Base-by-base conservation (phyloP, 768 basidiomycete genomes). In the Punctularia strigosozonata region DNA sequence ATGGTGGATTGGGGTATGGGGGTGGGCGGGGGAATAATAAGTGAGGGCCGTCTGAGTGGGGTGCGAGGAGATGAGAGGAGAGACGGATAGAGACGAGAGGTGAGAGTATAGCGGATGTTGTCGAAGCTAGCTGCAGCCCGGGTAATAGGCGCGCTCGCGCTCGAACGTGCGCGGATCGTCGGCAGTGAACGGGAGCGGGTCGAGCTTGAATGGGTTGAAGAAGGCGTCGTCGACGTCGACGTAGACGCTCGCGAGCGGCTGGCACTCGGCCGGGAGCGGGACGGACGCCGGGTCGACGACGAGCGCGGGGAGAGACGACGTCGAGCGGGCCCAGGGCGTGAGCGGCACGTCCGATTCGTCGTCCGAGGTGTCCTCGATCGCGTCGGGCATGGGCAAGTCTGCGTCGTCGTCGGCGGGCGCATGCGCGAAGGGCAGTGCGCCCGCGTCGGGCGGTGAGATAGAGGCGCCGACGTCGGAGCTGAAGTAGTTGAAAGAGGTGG, bases 301-400 rank as follows among this genome's bases (percentile, higher is more conserved):
- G n/a, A n/a, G n/a, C n/a, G n/a, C n/a, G n/a, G n/a, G n/a, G 43
- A 76, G 56, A 35, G 75, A 71, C 14, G 75, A 69, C 46, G 64
- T 66, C 30, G 80, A 80, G 46, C 66, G 66, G 47, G 69, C 66
- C 34, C 73, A 77, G 35, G 78, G 80, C 5, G 80, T 77, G 7
- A 71, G 69, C 7, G 66, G 71, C 4, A 70, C 61, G 49, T 87
- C 84, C 13, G 83, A 84, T 64, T 86, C 85, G 62, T 87, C 84
- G 61, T 87, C 85, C 32, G 84, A 87, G 25, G 70, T 73, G 58
- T 87, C 84, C 56, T 86, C 83, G 67, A 86, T 81, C 30, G 81
- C 76, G 51, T 86, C 84, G 31, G 81, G 83, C 31, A 85, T 73
- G 22, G 79, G 63, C 23, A 76, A 66, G 51, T 80, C 79, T 49